phyloP scores from a whole-genome alignment of 2,329 filamentous ascomycete species.

The Fusarium proliferatum region DNA sequence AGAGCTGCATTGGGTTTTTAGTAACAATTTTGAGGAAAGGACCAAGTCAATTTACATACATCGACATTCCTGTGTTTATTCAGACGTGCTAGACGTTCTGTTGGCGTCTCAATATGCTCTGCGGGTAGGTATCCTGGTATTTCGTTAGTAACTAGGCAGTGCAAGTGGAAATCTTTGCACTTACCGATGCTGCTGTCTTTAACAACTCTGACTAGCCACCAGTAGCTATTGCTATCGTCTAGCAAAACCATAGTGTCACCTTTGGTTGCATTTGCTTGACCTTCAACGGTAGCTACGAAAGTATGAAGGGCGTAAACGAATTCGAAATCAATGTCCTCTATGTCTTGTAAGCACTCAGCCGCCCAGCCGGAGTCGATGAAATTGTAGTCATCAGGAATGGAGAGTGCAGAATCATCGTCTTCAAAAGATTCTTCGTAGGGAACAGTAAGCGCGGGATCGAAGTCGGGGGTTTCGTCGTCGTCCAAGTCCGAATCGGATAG shows the following conservation, averaged over 20 bases:
- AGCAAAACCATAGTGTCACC: slow-evolving; percentile 98
- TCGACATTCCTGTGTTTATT: slow-evolving; percentile 99
- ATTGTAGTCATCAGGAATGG: slow-evolving; percentile 65
- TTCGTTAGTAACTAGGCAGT: slow-evolving; percentile 35
- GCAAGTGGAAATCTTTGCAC: slow-evolving; percentile 28
- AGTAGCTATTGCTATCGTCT: slow-evolving; percentile 99
- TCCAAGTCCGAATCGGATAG: slow-evolving; percentile 17
- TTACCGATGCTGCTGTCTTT: slow-evolving; percentile 94
- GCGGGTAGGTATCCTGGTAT: slow-evolving; percentile 87
- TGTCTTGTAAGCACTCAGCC: slow-evolving; percentile 85
- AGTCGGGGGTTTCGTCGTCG: slow-evolving; percentile 38
- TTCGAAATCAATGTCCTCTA: slow-evolving; percentile 99
- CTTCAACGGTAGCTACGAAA: slow-evolving; percentile 97
- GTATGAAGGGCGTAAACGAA: slow-evolving; percentile 99
- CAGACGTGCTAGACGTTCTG: slow-evolving; percentile 88
- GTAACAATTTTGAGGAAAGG: not conserved
- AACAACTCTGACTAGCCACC: slow-evolving; percentile 97
- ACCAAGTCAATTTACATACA: slow-evolving; percentile 64
- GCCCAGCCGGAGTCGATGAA: slow-evolving; percentile 80
- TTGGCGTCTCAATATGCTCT: slow-evolving; percentile 98
- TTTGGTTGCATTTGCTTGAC: slow-evolving; percentile 97
- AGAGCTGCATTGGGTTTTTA: slow-evolving; percentile 58
- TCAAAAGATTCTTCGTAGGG: slow-evolving; percentile 59
- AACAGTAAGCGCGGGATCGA: slow-evolving; percentile 52
- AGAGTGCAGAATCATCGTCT: slow-evolving; percentile 63